These are phyloP conservation scores for Thermothielavioides terrestris DNA, from an alignment of 495 filamentous ascomycete genomes.

Conservation along the genomic window DNA sequence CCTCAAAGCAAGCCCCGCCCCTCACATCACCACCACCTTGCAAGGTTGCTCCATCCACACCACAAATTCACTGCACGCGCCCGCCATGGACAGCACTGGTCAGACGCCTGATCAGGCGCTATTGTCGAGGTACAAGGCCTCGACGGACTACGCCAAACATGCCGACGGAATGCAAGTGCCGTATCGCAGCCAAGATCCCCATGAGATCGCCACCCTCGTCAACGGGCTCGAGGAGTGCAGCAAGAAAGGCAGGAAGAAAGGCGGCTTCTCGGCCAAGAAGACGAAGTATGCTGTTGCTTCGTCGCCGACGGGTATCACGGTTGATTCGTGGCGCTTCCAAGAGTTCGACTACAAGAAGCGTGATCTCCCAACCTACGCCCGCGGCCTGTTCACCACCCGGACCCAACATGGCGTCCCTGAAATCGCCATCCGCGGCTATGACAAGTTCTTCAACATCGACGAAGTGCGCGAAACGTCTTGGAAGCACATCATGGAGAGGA, in stretches of 20 bases:
- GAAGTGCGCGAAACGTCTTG: slow-evolving; percentile 75
- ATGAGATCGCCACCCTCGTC: slow-evolving; percentile 53
- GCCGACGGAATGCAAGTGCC: slow-evolving; percentile 33
- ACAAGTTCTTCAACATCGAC: slow-evolving; percentile 95
- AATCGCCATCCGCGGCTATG: slow-evolving; percentile 83
- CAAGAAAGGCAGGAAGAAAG: slow-evolving; percentile 41
- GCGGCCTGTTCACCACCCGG: slow-evolving; percentile 80
- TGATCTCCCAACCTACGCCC: slow-evolving; percentile 79
- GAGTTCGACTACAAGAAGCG: slow-evolving; percentile 91
- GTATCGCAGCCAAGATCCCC: slow-evolving; percentile 53
- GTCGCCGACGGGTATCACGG: slow-evolving; percentile 48
- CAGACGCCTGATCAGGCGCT: slow-evolving; percentile 6
- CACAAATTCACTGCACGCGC: slow-evolving; percentile 1
- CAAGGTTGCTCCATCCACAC: slow-evolving; percentile 7
- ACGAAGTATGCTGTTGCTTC: slow-evolving; percentile 56
- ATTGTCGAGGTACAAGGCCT: slow-evolving; percentile 18
- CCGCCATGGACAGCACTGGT: slow-evolving; percentile 14
- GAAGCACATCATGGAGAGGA: slow-evolving; percentile 67
- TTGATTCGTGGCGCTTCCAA: slow-evolving; percentile 87
- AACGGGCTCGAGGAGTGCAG: slow-evolving; percentile 46
- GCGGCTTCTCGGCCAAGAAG: slow-evolving; percentile 60
- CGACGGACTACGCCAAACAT: slow-evolving; percentile 26
- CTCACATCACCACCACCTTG: slow-evolving; percentile 4
- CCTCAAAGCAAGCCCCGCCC: slow-evolving; percentile 4
- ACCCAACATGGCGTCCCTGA: slow-evolving; percentile 54